Conservation (phyloP, 305 asterid species). For the Plantago lanceolata region DNA sequence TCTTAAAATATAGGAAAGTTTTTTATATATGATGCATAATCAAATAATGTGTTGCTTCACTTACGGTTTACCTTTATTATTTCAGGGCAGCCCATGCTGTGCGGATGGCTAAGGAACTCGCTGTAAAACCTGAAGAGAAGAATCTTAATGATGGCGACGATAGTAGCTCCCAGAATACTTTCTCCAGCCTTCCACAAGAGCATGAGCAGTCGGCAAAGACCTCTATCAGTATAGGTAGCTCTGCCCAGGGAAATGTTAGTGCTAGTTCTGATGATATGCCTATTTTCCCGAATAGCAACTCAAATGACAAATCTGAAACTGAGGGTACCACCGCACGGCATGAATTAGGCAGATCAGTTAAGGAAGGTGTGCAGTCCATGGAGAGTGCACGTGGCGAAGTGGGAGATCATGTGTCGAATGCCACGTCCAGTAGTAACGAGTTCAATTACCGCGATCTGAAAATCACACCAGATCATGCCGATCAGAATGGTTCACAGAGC, state of each 20-base stretch:
- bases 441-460: constrained; percentile 50
- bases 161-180: constrained; percentile 87
- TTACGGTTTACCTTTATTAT: constrained; percentile 24
- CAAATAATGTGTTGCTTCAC: constrained; percentile 22
- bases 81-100: constrained; percentile 93
- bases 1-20: not conserved
- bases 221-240: constrained; percentile 78
- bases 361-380: constrained; percentile 44
- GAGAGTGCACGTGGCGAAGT: constrained; percentile 47
- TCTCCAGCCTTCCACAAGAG: constrained; percentile 92
- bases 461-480: constrained; percentile 41
- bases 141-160: constrained; percentile 73
- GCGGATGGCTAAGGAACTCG: constrained; percentile 86
- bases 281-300: constrained; percentile 31
- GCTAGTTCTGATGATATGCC: constrained; percentile 82
- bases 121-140: constrained; percentile 66
- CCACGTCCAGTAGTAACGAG: constrained; percentile 51
- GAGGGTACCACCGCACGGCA: constrained; percentile 32
- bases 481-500: constrained; percentile 60
- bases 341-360: constrained; percentile 38
- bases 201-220: constrained; percentile 74
- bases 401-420: constrained; percentile 48
- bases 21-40: constrained; percentile 15
- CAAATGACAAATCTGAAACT: constrained; percentile 40
- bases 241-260: constrained; percentile 78